Evolutionary conservation across 768 basidiomycete genomes (phyloP), one percentile per base, ranked within the genome.

Genomic region (Russula brevipes): DNA sequence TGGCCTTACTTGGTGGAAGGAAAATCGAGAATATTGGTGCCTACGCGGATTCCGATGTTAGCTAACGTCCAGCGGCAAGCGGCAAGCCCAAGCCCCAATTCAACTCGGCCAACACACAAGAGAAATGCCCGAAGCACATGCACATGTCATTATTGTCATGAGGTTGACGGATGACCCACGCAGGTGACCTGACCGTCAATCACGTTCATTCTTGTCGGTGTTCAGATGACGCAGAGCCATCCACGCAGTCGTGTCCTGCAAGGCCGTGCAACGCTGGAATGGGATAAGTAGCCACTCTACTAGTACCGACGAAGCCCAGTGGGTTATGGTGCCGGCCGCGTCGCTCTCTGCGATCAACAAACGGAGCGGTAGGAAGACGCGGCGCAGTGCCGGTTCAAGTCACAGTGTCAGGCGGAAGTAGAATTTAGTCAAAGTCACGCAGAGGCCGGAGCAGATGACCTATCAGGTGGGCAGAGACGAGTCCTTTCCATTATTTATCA

Each of bases 371-470:
- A 24, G 24, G 24, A 24, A 24, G 24, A 24, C 24, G 24, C 24
- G 24, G 24, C 24, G 24, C 24, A 24, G 24, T 24, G 24, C 24
- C 24, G 24, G 24, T 1, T 24, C 24, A 24, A 24, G 24, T 24
- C 24, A 42, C 24, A 42, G 16, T 42, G 59, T 46, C 19, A 35
- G 35, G 61, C 49, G 56, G 50, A 31, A 60, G 52, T 38, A 36
- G 44, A 54, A 60, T 30, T 54, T 51, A 38, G 61, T 52, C 33
- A 30, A 38, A 51, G 19, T 54, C 44, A 54, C 36, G 50, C 42
- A 33, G 45, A 51, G 50, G 57, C 61, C 50, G 8, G 31, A 51
- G 51, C 61, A 63, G 57, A 63, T 63, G 61, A 63, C 57, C 51
- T 46, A 54, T 63, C 61, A 63, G 61, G 61, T 63, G 57, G 61